Evolutionary conservation across 2,329 filamentous ascomycete genomes (phyloP).

Genomic region (Diplodia intermedia): DNA sequence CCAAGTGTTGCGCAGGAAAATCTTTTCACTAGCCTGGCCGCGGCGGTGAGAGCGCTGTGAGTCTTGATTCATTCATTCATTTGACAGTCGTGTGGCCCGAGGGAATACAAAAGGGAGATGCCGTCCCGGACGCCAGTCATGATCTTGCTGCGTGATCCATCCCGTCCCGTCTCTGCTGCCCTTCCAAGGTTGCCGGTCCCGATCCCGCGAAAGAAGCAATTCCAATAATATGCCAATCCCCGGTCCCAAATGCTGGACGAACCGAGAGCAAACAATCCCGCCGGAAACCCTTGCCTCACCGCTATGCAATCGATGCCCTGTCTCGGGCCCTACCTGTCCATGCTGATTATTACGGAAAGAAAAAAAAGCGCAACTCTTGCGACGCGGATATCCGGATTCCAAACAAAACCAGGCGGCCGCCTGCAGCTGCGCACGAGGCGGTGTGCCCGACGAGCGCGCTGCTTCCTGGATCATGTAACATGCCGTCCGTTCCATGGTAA

Average conservation of each 20-base stretch:
- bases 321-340: slow-evolving; percentile 11
- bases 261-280: slow-evolving; percentile 23
- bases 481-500: slow-evolving; percentile 5
- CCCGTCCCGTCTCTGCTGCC: slow-evolving; percentile 13
- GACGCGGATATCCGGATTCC: slow-evolving; percentile 11
- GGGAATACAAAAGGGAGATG: slow-evolving; percentile 32
- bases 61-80: slow-evolving; percentile 31
- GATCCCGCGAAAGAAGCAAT: slow-evolving; percentile 30
- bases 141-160: slow-evolving; percentile 23
- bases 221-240: slow-evolving; percentile 20
- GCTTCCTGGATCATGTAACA: neutral
- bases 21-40: neutral
- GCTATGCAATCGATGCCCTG: slow-evolving; percentile 26
- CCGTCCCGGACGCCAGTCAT: slow-evolving; percentile 27
- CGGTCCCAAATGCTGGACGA: slow-evolving; percentile 3
- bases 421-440: slow-evolving; percentile 26
- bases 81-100: slow-evolving; percentile 20
- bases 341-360: slow-evolving; percentile 18
- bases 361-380: slow-evolving; percentile 4
- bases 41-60: slow-evolving; percentile 16
- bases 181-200: slow-evolving; percentile 24
- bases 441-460: slow-evolving; percentile 13
- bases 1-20: neutral
- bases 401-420: slow-evolving; percentile 8
- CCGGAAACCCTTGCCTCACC: slow-evolving; percentile 25